A percentile compares a stretch with the other conserved stretches of the same genome.
phyloP scores from a whole-genome alignment of 768 basidiomycete genomes.

The Calocybe indica region DNA sequence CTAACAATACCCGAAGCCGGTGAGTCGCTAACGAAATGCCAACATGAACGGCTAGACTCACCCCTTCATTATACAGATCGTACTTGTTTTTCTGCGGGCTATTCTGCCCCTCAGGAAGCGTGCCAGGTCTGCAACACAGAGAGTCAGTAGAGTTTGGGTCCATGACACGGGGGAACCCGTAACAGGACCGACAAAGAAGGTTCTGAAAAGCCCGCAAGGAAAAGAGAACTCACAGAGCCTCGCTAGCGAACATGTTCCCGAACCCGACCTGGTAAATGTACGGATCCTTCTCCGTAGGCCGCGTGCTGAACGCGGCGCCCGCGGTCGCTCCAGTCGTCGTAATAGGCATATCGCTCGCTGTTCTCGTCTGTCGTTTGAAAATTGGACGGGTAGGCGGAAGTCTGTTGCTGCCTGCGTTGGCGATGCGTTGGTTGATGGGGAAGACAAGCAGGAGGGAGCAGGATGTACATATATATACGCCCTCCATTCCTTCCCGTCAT shows the following conservation, averaged over 20 bases:
- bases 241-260: conserved; percentile 50
- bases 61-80: conserved; percentile 55
- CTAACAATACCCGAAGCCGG: conserved; percentile 20
- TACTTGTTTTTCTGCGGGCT: conserved; percentile 59
- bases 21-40: not conserved
- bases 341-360: too few species aligned
- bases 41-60: conserved; percentile 17
- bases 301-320: too few species aligned
- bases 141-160: not conserved
- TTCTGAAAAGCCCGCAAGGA: not conserved
- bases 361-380: too few species aligned
- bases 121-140: conserved; percentile 35
- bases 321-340: too few species aligned
- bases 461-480: too few species aligned
- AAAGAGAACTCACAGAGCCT: conserved; percentile 39
- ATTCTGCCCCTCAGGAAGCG: conserved; percentile 55
- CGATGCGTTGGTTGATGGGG: too few species aligned
- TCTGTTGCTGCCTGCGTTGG: too few species aligned
- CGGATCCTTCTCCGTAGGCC: conserved; percentile 34
- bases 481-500: too few species aligned
- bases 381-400: too few species aligned
- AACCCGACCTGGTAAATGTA: conserved; percentile 56
- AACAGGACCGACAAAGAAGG: not conserved
- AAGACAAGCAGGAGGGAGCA: too few species aligned
- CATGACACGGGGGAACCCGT: not conserved